Conservation (phyloP, 805 yeast species). For the Clavispora santaluciae region DNA sequence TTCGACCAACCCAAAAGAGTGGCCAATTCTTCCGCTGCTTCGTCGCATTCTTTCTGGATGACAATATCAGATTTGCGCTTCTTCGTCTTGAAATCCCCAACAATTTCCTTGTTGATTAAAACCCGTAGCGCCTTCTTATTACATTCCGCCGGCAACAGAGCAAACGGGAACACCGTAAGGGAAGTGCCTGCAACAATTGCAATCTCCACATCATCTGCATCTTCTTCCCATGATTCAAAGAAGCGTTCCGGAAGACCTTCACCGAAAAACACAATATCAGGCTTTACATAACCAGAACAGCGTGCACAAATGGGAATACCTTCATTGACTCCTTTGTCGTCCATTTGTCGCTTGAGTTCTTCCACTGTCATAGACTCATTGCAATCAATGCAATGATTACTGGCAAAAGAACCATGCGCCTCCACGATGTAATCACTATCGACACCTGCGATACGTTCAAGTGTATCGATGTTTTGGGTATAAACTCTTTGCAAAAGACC, state of each 20-base stretch:
- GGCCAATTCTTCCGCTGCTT: slow-evolving; percentile 51
- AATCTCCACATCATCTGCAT: slow-evolving; percentile 50
- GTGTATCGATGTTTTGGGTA: slow-evolving; percentile 90
- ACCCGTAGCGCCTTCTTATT: slow-evolving; percentile 47
- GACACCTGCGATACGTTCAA: slow-evolving; percentile 83
- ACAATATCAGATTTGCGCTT: slow-evolving; percentile 57
- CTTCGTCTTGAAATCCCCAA: slow-evolving; percentile 57
- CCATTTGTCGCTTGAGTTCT: slow-evolving; percentile 38
- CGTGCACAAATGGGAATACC: slow-evolving; percentile 51
- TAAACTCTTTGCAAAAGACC: slow-evolving; percentile 63
- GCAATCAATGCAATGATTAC: slow-evolving; percentile 81
- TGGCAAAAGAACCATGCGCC: slow-evolving; percentile 94
- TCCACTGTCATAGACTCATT: slow-evolving; percentile 44
- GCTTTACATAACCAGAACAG: slow-evolving; percentile 80
- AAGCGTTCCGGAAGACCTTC: slow-evolving; percentile 73
- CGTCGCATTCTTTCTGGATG: slow-evolving; percentile 60
- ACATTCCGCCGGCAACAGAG: slow-evolving; percentile 69
- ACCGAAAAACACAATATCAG: slow-evolving; percentile 93
- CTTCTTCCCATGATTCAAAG: slow-evolving; percentile 64
- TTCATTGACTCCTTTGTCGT: slow-evolving; percentile 21
- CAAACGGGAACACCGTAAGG: slow-evolving; percentile 86
- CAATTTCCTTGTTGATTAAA: slow-evolving; percentile 68
- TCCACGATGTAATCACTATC: slow-evolving; percentile 62
- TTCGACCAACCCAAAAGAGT: slow-evolving; percentile 59
- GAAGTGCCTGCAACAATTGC: slow-evolving; percentile 93